Evolutionary conservation across 805 yeast genomes (phyloP).

Genomic region (Candida silvatica): DNA sequence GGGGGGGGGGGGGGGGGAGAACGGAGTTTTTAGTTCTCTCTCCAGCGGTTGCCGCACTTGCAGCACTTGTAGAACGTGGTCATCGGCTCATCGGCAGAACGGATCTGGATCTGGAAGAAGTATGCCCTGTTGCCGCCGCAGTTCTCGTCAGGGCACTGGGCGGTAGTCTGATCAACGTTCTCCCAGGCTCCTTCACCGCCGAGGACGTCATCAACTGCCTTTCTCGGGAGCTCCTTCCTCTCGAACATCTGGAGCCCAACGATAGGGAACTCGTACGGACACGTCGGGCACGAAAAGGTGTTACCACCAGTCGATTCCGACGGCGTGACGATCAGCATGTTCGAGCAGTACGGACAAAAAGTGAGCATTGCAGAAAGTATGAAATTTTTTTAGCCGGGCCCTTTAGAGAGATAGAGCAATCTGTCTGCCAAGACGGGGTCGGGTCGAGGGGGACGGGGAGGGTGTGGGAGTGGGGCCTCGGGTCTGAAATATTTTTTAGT

Average conservation of each 20-base stretch:
- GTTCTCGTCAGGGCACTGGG: conserved; percentile 81
- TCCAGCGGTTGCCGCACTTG: conserved; percentile 91
- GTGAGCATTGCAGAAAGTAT: no score
- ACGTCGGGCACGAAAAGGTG: conserved; percentile 81
- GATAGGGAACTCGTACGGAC: conserved; percentile 92
- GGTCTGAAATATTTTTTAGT: no score
- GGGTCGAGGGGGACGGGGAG: no score
- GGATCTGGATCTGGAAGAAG: conserved; percentile 91
- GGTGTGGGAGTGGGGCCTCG: no score
- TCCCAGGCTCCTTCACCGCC: conserved; percentile 99
- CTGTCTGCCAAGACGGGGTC: no score
- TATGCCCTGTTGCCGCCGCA: conserved; percentile 92
- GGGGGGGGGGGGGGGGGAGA: background rate
- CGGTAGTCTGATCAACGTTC: conserved; percentile 91
- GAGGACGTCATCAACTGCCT: conserved; percentile 90
- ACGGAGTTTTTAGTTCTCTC: conserved; percentile 57
- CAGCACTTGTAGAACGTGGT: conserved; percentile 96
- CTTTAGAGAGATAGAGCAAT: no score
- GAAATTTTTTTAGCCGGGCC: no score
- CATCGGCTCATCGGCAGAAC: conserved; percentile 99
- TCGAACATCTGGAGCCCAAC: conserved; percentile 78
- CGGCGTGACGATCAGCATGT: conserved; percentile 73
- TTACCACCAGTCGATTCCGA: conserved; percentile 44
- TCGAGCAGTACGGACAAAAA: conserved; percentile 91
- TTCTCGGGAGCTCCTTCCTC: conserved; percentile 72